A percentile compares a stretch with the other conserved stretches of the same genome.
phyloP scores from a whole-genome alignment of 2,329 filamentous ascomycete genomes.

The Exophiala dermatitidis region DNA sequence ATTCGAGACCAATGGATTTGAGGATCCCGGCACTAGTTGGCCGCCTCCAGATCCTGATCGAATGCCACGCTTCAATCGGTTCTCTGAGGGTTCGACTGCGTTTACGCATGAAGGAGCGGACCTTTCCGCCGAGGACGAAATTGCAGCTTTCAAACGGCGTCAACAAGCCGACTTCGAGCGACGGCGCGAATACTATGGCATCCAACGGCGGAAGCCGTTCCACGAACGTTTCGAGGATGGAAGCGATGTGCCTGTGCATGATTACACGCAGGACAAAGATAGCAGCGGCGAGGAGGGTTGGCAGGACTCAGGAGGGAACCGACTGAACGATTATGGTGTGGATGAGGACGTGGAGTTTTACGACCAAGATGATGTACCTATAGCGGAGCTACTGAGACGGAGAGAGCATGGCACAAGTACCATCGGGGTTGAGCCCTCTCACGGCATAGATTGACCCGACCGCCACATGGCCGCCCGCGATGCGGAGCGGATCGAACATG shows the following conservation, averaged over 20 bases:
- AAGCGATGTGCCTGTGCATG: constrained; percentile 16
- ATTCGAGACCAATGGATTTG: constrained; percentile 56
- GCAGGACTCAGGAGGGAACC: constrained; percentile 56
- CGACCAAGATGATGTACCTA: constrained; percentile 54
- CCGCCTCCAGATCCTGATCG: constrained; percentile 46
- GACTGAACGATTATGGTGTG: constrained; percentile 57
- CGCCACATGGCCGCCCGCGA: not conserved
- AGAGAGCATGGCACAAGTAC: constrained; percentile 16
- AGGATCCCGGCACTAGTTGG: constrained; percentile 42
- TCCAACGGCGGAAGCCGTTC: constrained; percentile 38
- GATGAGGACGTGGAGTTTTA: constrained; percentile 60
- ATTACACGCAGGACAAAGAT: constrained; percentile 23
- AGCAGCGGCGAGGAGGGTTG: constrained; percentile 53
- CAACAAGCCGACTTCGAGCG: constrained; percentile 47
- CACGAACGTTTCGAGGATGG: constrained; percentile 34
- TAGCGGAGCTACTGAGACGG: constrained; percentile 47
- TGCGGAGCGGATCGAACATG: too few species aligned
- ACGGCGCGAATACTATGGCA: constrained; percentile 32
- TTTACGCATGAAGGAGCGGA: constrained; percentile 27
- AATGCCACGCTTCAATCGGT: constrained; percentile 35
- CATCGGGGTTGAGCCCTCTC: not conserved
- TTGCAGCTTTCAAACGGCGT: constrained; percentile 49
- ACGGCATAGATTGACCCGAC: not conserved
- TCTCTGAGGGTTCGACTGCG: constrained; percentile 16
- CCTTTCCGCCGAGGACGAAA: constrained; percentile 36